These are phyloP conservation scores for Paramyrothecium roridum DNA, from an alignment of 2,329 filamentous ascomycete genomes.

Conservation along the genomic window DNA sequence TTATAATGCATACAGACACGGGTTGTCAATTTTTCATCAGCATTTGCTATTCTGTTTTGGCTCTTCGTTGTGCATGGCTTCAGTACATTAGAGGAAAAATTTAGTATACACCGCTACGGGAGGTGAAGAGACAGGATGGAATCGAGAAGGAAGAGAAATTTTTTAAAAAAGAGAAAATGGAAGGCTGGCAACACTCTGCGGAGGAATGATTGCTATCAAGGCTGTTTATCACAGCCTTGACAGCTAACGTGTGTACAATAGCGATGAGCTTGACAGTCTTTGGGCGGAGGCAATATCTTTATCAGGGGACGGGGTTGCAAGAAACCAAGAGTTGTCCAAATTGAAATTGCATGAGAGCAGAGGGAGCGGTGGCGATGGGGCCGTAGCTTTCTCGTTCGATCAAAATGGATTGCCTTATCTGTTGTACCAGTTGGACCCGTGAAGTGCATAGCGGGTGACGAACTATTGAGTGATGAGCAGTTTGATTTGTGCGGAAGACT, in stretches of 20 bases:
- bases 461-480: no score
- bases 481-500: no score
- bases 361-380: background rate
- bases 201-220: no score
- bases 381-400: background rate
- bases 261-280: background rate
- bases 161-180: background rate
- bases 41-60: slow-evolving; percentile 9
- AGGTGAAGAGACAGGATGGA: background rate
- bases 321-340: background rate
- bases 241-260: background rate
- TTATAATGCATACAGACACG: slow-evolving; percentile 30
- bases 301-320: background rate
- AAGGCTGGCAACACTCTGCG: no score
- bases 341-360: background rate
- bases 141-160: background rate
- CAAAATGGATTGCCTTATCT: background rate
- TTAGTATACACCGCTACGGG: background rate
- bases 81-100: background rate
- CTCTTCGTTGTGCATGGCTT: slow-evolving; percentile 1
- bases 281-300: background rate
- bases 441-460: no score
- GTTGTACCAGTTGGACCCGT: background rate
- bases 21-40: slow-evolving; percentile 22
- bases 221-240: background rate